Percentiles rank a stretch among this genome's conserved stretches.
Evolutionary conservation across 1,284 basidiomycete species (phyloP).

Genomic region (Puccinia hordei): DNA sequence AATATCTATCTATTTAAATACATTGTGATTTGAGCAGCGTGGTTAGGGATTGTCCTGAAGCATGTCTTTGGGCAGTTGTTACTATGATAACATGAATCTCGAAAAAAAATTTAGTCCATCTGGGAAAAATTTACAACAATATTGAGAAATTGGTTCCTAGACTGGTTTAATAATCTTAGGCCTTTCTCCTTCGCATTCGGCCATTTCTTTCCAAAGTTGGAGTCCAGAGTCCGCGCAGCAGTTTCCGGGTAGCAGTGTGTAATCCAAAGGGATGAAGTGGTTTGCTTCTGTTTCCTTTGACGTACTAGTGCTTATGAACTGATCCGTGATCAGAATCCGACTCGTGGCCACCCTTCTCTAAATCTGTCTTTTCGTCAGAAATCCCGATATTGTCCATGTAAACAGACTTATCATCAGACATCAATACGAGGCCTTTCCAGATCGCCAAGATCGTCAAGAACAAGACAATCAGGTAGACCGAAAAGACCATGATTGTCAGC

Average conservation of each 20-base stretch:
- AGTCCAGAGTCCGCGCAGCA: background rate
- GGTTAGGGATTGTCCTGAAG: background rate
- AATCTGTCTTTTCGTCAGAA: background rate
- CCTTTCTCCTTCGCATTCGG: background rate
- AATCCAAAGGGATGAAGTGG: background rate
- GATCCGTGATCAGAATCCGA: background rate
- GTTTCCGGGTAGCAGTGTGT: background rate
- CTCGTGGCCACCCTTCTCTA: slow-evolving; percentile 25
- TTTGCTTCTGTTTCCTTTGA: background rate
- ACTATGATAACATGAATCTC: background rate
- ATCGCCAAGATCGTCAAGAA: slow-evolving; percentile 30
- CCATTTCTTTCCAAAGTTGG: background rate
- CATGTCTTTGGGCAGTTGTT: background rate
- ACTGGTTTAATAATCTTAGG: background rate
- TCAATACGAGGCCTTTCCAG: slow-evolving; percentile 25
- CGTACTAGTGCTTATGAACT: slow-evolving; percentile 20
- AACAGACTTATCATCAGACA: slow-evolving; percentile 27
- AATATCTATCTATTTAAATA: slow-evolving; percentile 1
- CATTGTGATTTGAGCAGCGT: background rate
- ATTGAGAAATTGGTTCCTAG: background rate
- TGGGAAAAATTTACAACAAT: background rate
- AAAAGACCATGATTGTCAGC: slow-evolving; percentile 26
- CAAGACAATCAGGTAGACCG: slow-evolving; percentile 27
- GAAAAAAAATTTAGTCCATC: background rate
- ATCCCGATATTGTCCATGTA: slow-evolving; percentile 23